phyloP scores from a whole-genome alignment of 495 filamentous ascomycete genomes.

The Achaetomiella virescens region DNA sequence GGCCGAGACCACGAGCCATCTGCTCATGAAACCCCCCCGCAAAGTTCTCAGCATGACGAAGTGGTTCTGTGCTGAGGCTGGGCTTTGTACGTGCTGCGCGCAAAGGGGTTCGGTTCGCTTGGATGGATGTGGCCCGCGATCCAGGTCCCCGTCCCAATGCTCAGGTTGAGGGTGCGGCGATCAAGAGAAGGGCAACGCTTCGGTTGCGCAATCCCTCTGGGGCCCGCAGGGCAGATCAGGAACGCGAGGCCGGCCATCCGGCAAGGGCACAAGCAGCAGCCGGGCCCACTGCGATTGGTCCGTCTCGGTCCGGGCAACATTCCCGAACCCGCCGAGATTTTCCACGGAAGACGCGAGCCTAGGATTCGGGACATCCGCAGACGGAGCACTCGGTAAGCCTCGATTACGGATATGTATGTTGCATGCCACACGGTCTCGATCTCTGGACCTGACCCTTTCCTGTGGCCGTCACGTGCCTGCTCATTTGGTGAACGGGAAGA shows the following conservation, averaged over 20 bases:
- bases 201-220: background rate
- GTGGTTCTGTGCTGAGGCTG: background rate
- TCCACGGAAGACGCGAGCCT: too few species aligned
- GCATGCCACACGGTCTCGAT: too few species aligned
- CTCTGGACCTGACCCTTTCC: too few species aligned
- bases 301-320: background rate
- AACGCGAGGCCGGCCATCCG: background rate
- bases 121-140: background rate
- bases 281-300: background rate
- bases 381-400: too few species aligned
- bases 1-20: too few species aligned
- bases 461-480: too few species aligned
- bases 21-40: too few species aligned
- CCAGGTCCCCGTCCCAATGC: background rate
- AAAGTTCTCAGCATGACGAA: background rate
- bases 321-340: background rate
- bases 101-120: too few species aligned
- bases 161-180: background rate
- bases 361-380: too few species aligned
- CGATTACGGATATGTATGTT: too few species aligned
- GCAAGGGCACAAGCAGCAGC: background rate
- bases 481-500: too few species aligned
- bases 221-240: constrained; percentile 6
- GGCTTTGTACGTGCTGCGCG: too few species aligned
- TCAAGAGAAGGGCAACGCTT: background rate